Evolutionary conservation across 495 filamentous ascomycete species (phyloP).

Genomic region (Tuber indicum): DNA sequence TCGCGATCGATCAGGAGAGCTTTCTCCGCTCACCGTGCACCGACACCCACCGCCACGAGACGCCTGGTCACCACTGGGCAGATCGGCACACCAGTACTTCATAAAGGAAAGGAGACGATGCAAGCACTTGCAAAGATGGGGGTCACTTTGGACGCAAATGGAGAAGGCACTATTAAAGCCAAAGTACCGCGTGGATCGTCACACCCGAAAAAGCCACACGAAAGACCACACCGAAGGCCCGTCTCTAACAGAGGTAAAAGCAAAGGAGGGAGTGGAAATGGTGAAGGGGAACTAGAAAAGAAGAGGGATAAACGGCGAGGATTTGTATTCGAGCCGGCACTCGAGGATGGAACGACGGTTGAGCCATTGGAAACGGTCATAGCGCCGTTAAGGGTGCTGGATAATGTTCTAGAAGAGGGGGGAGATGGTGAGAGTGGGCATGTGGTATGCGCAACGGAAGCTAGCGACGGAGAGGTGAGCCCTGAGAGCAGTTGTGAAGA

Average conservation of each 20-base stretch:
- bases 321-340: slow-evolving; percentile 12
- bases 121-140: slow-evolving; percentile 20
- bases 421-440: slow-evolving; percentile 2
- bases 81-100: slow-evolving; percentile 16
- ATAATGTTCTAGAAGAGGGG: slow-evolving; percentile 14
- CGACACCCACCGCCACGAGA: background rate
- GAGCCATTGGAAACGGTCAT: background rate
- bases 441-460: background rate
- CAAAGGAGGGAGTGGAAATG: background rate
- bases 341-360: slow-evolving; percentile 3
- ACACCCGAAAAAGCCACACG: background rate
- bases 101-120: slow-evolving; percentile 12
- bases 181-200: background rate
- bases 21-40: slow-evolving; percentile 13
- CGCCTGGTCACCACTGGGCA: slow-evolving; percentile 6
- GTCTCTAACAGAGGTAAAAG: slow-evolving; percentile 3
- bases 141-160: slow-evolving; percentile 8
- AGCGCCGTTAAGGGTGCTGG: slow-evolving; percentile 7
- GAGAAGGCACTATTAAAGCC: background rate
- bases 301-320: slow-evolving; percentile 20
- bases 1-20: slow-evolving; percentile 11
- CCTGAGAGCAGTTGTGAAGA: slow-evolving; percentile 3
- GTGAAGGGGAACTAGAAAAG: background rate
- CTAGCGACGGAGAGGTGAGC: slow-evolving; percentile 6
- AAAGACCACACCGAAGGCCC: slow-evolving; percentile 6